Conservation (phyloP, 148 eudicot genomes). For the Cornus kousa region DNA sequence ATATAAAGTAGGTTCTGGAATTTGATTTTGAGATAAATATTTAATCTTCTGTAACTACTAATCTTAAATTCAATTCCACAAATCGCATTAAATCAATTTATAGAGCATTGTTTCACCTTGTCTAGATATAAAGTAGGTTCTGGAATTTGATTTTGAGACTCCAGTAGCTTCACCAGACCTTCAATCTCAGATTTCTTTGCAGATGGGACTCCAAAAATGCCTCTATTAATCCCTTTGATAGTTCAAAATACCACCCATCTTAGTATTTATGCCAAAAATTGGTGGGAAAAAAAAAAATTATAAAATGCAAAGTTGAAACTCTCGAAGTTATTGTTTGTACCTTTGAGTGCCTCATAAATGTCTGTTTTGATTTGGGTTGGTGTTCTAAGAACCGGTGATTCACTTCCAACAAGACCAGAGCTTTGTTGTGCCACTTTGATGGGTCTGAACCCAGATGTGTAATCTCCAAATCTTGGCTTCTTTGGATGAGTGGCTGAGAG, state of each 20-base stretch:
- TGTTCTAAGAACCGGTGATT: conserved; percentile 7
- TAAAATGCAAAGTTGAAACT: not conserved
- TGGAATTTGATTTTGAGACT: conserved; percentile 66
- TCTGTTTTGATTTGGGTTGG: conserved; percentile 40
- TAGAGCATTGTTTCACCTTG: conserved; percentile 41
- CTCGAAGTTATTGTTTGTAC: conserved; percentile 14
- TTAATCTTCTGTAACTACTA: not conserved
- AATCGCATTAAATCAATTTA: conserved; percentile 3
- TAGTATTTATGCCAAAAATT: not conserved
- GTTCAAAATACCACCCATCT: not conserved
- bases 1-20: no score
- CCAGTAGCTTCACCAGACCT: conserved; percentile 54
- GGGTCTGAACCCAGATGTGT: conserved; percentile 21
- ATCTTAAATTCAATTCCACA: not conserved
- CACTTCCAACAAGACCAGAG: conserved; percentile 28
- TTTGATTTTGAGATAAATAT: no score
- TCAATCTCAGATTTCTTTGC: conserved; percentile 69
- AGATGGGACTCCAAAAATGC: conserved; percentile 76
- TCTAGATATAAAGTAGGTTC: conserved; percentile 60
- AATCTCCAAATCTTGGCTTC: conserved; percentile 21
- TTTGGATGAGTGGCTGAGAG: conserved; percentile 26
- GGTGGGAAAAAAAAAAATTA: not conserved
- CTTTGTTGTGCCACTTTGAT: conserved; percentile 42
- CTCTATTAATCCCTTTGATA: conserved; percentile 68
- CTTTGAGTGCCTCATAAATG: conserved; percentile 55